A percentile compares a stretch with the other conserved stretches of the same genome.
Evolutionary conservation across 2,329 filamentous ascomycete genomes (phyloP).

Genomic region (Emmonsiellopsis sp.): DNA sequence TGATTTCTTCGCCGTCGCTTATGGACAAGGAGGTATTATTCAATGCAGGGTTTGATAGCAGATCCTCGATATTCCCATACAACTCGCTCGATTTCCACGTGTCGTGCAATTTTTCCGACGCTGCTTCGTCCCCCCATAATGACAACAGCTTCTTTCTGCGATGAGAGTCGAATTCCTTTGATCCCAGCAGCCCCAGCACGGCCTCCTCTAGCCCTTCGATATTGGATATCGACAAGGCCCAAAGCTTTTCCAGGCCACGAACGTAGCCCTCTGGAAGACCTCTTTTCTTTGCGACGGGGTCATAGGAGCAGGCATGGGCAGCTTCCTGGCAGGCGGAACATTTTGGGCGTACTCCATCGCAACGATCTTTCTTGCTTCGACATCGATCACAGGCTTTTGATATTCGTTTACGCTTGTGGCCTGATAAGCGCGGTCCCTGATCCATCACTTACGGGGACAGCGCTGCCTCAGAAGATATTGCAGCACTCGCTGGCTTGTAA

Average conservation of each 20-base stretch:
- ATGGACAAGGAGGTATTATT: constrained; percentile 19
- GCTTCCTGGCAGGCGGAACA: constrained; percentile 35
- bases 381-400: constrained; percentile 39
- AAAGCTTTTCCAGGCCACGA: constrained; percentile 38
- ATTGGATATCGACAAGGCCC: constrained; percentile 36
- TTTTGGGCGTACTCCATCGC: constrained; percentile 34
- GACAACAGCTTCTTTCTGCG: constrained; percentile 26
- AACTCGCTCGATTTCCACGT: constrained; percentile 36
- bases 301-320: constrained; percentile 34
- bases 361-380: constrained; percentile 39
- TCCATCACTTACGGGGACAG: neutral
- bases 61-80: constrained; percentile 31
- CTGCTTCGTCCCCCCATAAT: constrained; percentile 31
- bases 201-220: constrained; percentile 37
- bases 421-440: neutral
- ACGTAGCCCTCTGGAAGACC: constrained; percentile 40
- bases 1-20: constrained; percentile 18
- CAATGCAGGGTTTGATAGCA: constrained; percentile 27
- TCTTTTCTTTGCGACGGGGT: constrained; percentile 37
- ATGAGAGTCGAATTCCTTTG: constrained; percentile 21
- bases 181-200: constrained; percentile 31
- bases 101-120: constrained; percentile 35
- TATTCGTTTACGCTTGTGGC: constrained; percentile 32
- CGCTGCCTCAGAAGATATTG: neutral
- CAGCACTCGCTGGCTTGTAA: too few species aligned